A percentile compares a stretch with the other conserved stretches of the same genome.
phyloP scores from a whole-genome alignment of 2,329 filamentous ascomycete genomes.

The Xylaria digitata region DNA sequence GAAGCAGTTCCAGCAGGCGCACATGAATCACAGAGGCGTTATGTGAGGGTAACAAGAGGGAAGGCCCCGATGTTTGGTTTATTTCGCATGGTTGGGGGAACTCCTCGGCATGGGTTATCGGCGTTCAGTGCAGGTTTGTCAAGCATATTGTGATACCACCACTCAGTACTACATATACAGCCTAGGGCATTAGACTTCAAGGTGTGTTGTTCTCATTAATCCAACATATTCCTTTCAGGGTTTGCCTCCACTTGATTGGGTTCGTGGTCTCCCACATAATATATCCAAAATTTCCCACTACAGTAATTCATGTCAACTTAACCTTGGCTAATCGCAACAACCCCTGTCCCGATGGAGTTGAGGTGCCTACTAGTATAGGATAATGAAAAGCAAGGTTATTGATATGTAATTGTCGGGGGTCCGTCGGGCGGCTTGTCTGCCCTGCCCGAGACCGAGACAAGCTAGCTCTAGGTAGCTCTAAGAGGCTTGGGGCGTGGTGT shows the following conservation, averaged over 20 bases:
- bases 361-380: background rate
- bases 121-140: conserved; percentile 22
- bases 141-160: conserved; percentile 36
- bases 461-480: background rate
- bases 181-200: conserved; percentile 14
- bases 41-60: conserved; percentile 26
- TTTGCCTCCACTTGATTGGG: background rate
- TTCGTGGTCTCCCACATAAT: conserved; percentile 2
- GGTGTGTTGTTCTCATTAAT: conserved; percentile 6
- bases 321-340: conserved; percentile 1
- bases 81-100: conserved; percentile 17
- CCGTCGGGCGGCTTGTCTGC: conserved; percentile 10
- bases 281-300: background rate
- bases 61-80: background rate
- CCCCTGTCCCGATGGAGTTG: conserved; percentile 1
- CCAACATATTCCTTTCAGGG: background rate
- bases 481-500: too few species aligned
- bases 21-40: conserved; percentile 62
- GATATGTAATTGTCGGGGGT: conserved; percentile 8
- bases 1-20: conserved; percentile 68
- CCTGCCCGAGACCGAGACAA: conserved; percentile 14
- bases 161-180: background rate
- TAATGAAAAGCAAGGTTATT: conserved; percentile 1
- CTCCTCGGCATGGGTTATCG: conserved; percentile 7
- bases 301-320: background rate